Percentiles rank a stretch among this genome's conserved stretches.
Evolutionary conservation across 768 basidiomycete genomes (phyloP).

Genomic region (Serendipita sp.): DNA sequence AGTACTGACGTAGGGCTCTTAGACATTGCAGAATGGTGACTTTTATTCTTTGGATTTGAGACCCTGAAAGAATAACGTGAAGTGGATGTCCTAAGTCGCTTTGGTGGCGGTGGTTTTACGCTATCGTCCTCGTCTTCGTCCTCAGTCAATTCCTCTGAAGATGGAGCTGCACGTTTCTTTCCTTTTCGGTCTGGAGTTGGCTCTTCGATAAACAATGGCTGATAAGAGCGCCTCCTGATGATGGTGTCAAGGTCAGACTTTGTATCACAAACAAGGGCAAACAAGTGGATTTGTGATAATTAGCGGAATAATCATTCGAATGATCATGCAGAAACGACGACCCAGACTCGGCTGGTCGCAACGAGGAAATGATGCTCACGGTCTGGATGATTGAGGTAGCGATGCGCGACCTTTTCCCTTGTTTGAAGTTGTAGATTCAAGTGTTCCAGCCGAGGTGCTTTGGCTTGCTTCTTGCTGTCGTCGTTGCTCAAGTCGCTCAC

Average conservation of each 20-base stretch:
- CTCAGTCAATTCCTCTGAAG: constrained; percentile 44
- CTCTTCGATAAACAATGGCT: background rate
- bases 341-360: background rate
- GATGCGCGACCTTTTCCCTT: background rate
- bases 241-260: background rate
- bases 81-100: constrained; percentile 6
- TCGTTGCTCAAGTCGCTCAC: background rate
- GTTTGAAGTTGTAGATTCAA: background rate
- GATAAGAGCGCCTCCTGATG: background rate
- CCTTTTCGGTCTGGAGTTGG: constrained; percentile 23
- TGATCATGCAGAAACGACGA: background rate
- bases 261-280: no score
- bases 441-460: background rate
- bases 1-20: constrained; percentile 30
- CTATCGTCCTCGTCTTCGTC: constrained; percentile 5
- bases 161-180: constrained; percentile 70
- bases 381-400: background rate
- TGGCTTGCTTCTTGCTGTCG: background rate
- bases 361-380: background rate
- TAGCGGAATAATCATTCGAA: background rate
- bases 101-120: constrained; percentile 3
- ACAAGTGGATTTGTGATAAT: background rate
- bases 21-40: constrained; percentile 29
- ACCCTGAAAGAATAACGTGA: background rate
- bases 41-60: constrained; percentile 14